Evolutionary conservation across 345 rosid species (phyloP).

Genomic region (Erysimum cheiranthoides): DNA sequence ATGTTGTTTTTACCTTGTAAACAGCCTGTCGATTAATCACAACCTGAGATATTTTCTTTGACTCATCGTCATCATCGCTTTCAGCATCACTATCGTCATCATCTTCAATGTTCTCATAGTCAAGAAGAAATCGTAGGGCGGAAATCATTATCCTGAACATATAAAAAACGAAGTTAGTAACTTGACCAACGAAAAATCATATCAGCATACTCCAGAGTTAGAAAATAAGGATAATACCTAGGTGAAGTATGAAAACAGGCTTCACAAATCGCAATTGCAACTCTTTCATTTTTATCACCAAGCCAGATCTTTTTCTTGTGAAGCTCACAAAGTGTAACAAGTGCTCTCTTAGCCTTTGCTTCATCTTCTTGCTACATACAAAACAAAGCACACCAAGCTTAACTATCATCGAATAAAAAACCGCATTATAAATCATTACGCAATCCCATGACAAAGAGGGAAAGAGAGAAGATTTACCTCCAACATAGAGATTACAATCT

Average conservation of each 20-base stretch:
- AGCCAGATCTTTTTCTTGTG: constrained; percentile 87
- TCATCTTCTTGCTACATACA: constrained; percentile 78
- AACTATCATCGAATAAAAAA: not conserved
- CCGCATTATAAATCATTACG: not conserved
- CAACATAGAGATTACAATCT: constrained; percentile 66
- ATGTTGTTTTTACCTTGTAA: constrained; percentile 68
- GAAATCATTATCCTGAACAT: constrained; percentile 81
- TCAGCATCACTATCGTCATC: constrained; percentile 74
- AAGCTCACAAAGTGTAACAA: constrained; percentile 75
- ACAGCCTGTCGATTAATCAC: constrained; percentile 67
- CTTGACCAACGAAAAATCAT: not conserved
- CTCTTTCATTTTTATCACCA: constrained; percentile 84
- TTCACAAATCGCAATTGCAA: constrained; percentile 87
- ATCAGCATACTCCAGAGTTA: constrained; percentile 22
- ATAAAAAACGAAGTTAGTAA: constrained; percentile 5
- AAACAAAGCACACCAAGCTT: constrained; percentile 12
- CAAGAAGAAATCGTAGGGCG: constrained; percentile 80
- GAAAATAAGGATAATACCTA: constrained; percentile 52
- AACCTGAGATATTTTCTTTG: constrained; percentile 53
- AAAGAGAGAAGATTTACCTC: constrained; percentile 55
- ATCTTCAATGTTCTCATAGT: constrained; percentile 82
- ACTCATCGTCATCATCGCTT: constrained; percentile 71
- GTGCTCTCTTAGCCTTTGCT: constrained; percentile 74
- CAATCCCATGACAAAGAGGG: not conserved
- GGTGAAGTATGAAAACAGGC: constrained; percentile 90